Percentiles rank a stretch among this genome's conserved stretches.
phyloP scores from a whole-genome alignment of 352 stramenopile species.

The Pythium biforme region DNA sequence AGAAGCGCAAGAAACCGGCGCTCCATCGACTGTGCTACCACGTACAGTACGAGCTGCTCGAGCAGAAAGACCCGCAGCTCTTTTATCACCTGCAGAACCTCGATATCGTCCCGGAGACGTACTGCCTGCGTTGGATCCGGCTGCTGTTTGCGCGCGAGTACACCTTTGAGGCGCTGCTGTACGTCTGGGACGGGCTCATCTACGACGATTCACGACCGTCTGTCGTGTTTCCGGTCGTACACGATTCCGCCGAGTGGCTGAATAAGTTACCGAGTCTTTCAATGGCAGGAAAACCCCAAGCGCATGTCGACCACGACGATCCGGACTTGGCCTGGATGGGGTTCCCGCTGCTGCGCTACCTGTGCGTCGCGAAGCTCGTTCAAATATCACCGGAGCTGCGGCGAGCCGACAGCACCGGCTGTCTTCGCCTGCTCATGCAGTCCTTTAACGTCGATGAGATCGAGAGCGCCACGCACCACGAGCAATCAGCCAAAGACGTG shows the following conservation, averaged over 20 bases:
- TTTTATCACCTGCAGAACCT: constrained; percentile 81
- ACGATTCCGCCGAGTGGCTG: constrained; percentile 38
- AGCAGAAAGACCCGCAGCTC: constrained; percentile 78
- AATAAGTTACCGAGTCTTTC: constrained; percentile 36
- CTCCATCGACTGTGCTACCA: constrained; percentile 68
- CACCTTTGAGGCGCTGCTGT: constrained; percentile 53
- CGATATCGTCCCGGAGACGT: constrained; percentile 77
- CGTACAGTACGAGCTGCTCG: constrained; percentile 74
- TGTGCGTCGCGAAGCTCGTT: constrained; percentile 68
- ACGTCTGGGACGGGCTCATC: constrained; percentile 75
- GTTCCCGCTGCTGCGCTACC: constrained; percentile 66
- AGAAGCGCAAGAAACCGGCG: constrained; percentile 34
- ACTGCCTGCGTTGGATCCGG: constrained; percentile 79
- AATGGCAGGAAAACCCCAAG: background rate
- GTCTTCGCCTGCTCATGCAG: constrained; percentile 74
- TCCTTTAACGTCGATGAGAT: constrained; percentile 36
- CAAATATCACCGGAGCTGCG: constrained; percentile 55
- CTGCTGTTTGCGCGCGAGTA: constrained; percentile 81
- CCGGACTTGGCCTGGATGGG: constrained; percentile 39
- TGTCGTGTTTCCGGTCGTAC: constrained; percentile 41
- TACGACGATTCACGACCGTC: constrained; percentile 29
- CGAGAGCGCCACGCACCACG: constrained; percentile 6
- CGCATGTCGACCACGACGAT: constrained; percentile 8
- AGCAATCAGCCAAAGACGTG: constrained; percentile 30
- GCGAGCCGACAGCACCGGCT: constrained; percentile 60